Evolutionary conservation across 495 filamentous ascomycete genomes (phyloP).

Genomic region (Daldinia decipiens): DNA sequence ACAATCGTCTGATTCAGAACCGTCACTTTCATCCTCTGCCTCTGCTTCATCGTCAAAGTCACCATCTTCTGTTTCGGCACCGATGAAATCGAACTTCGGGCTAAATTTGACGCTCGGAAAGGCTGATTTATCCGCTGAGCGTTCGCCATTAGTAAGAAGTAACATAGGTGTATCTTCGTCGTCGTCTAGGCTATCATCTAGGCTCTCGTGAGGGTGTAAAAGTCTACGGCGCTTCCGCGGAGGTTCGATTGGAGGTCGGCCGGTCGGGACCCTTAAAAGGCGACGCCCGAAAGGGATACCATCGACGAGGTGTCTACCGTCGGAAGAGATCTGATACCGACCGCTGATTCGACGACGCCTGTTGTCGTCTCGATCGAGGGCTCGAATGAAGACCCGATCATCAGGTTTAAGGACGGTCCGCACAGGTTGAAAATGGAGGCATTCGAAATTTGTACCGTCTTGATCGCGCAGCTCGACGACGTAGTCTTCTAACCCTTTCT

Average conservation of each 20-base stretch:
- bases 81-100: conserved; percentile 18
- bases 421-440: conserved; percentile 85
- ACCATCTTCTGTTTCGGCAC: conserved; percentile 37
- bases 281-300: conserved; percentile 88
- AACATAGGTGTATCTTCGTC: conserved; percentile 47
- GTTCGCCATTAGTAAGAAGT: conserved; percentile 54
- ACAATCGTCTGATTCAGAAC: conserved; percentile 34
- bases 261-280: conserved; percentile 64
- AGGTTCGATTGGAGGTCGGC: conserved; percentile 75
- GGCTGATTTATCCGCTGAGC: background rate
- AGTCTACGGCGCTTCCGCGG: conserved; percentile 76
- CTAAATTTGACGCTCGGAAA: conserved; percentile 22
- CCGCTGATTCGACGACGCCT: conserved; percentile 79
- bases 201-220: conserved; percentile 51
- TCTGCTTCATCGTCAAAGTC: conserved; percentile 47
- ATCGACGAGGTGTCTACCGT: conserved; percentile 87
- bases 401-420: conserved; percentile 77
- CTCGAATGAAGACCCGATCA: conserved; percentile 86
- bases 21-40: conserved; percentile 13
- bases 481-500: conserved; percentile 95
- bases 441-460: conserved; percentile 76
- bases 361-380: conserved; percentile 78
- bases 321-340: conserved; percentile 80
- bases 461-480: conserved; percentile 75
- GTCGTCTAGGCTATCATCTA: conserved; percentile 42